These are phyloP conservation scores for Pseudogymnoascus sp. DNA, from an alignment of 2,329 filamentous ascomycete genomes.

Conservation along the genomic window DNA sequence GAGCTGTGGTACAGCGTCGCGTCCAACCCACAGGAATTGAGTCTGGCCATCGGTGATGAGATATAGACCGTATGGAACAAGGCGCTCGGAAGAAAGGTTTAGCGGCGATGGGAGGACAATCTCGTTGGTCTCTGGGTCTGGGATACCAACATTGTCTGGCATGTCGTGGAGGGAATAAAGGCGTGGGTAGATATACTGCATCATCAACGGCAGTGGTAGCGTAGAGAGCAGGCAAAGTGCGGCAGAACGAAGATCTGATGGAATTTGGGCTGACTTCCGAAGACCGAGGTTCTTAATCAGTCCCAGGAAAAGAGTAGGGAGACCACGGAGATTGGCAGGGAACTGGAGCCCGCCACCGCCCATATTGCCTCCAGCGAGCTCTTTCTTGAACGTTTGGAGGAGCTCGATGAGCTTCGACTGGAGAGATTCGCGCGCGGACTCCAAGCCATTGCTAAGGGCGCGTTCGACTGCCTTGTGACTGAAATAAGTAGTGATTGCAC, in stretches of 20 bases:
- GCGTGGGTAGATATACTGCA: constrained; percentile 85
- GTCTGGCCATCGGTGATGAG: constrained; percentile 96
- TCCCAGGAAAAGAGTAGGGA: constrained; percentile 86
- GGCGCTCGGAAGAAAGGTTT: constrained; percentile 81
- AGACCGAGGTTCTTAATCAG: constrained; percentile 95
- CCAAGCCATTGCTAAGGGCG: constrained; percentile 75
- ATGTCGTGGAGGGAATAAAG: constrained; percentile 90
- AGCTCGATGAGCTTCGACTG: constrained; percentile 90
- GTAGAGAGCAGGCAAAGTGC: constrained; percentile 93
- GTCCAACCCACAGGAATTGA: constrained; percentile 94
- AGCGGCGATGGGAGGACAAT: constrained; percentile 77
- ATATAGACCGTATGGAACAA: constrained; percentile 87
- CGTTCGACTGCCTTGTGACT: constrained; percentile 96
- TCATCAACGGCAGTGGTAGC: constrained; percentile 77
- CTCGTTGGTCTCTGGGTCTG: constrained; percentile 78
- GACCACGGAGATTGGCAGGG: constrained; percentile 79
- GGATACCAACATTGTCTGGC: constrained; percentile 85
- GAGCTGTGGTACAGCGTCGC: constrained; percentile 85
- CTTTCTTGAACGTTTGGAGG: constrained; percentile 92
- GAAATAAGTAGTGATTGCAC: constrained; percentile 88
- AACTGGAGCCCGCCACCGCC: constrained; percentile 87
- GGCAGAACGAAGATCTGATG: constrained; percentile 85
- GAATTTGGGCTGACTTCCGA: constrained; percentile 87
- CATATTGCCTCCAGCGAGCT: constrained; percentile 91
- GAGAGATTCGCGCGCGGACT: constrained; percentile 82